These are phyloP conservation scores for Ophiobolus disseminans DNA, from an alignment of 2,329 filamentous ascomycete species.

Conservation along the genomic window DNA sequence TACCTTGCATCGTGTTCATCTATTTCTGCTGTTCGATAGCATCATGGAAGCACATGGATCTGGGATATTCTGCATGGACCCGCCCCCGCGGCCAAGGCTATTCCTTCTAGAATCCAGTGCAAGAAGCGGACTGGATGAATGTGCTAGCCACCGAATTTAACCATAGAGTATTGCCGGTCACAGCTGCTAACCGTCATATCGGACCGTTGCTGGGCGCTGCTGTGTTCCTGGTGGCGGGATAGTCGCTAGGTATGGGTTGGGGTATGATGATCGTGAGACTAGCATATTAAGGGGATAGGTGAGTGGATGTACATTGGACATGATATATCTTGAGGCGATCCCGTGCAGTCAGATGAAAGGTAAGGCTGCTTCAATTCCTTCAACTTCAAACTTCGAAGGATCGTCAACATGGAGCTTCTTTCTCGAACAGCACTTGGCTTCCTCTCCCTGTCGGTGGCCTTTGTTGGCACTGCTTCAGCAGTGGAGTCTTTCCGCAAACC, in stretches of 20 bases:
- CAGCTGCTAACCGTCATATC: conserved; percentile 25
- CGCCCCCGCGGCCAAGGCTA: conserved; percentile 17
- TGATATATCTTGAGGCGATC: conserved; percentile 17
- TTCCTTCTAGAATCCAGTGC: conserved; percentile 24
- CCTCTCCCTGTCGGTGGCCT: conserved; percentile 32
- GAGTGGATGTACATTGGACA: conserved; percentile 7
- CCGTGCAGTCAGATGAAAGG: conserved; percentile 12
- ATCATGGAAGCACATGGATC: neutral
- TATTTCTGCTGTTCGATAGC: neutral
- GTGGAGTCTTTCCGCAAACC: conserved; percentile 55
- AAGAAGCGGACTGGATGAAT: conserved; percentile 12
- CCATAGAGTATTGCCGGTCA: conserved; percentile 40
- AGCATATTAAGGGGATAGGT: conserved; percentile 29
- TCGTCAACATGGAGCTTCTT: conserved; percentile 38
- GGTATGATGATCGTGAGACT: conserved; percentile 14
- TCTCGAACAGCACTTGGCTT: conserved; percentile 33
- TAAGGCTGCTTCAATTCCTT: conserved; percentile 15
- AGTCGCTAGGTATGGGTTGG: conserved; percentile 6
- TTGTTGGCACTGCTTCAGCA: conserved; percentile 37
- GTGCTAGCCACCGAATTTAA: conserved; percentile 29
- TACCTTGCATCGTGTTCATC: conserved; percentile 9
- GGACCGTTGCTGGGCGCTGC: conserved; percentile 19
- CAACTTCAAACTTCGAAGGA: conserved; percentile 10
- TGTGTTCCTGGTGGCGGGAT: conserved; percentile 9
- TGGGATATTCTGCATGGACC: conserved; percentile 3